Conservation (phyloP, 1,284 basidiomycete genomes). For the Omphalotus olearius region DNA sequence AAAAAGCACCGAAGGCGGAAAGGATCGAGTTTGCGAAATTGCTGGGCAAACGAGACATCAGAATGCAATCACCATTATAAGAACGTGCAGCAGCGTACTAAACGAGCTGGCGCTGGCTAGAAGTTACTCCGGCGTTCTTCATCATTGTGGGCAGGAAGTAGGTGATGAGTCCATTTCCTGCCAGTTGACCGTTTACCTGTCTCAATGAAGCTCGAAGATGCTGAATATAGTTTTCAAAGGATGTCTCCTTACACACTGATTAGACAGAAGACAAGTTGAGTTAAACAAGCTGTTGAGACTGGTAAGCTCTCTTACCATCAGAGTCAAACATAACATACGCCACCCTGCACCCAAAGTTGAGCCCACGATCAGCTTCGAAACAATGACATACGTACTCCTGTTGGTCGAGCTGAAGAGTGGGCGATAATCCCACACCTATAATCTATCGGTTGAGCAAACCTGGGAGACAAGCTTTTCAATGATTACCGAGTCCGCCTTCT, state of each 20-base stretch:
- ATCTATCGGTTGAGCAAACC: not conserved
- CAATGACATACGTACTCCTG: slow-evolving; percentile 7
- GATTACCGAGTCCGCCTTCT: slow-evolving; percentile 19
- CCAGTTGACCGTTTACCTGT: slow-evolving; percentile 23
- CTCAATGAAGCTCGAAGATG: not conserved
- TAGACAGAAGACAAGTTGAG: not conserved
- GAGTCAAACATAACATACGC: slow-evolving; percentile 21
- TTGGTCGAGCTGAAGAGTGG: slow-evolving; percentile 20
- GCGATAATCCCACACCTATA: slow-evolving; percentile 24
- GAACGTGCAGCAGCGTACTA: slow-evolving; percentile 16
- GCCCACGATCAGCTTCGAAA: not conserved
- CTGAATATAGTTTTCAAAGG: not conserved
- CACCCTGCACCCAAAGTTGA: slow-evolving; percentile 12
- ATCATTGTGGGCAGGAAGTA: slow-evolving; percentile 25
- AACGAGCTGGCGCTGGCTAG: slow-evolving; percentile 22
- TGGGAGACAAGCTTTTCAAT: not conserved
- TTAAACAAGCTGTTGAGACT: not conserved
- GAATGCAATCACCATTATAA: not conserved
- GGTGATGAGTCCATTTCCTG: slow-evolving; percentile 26
- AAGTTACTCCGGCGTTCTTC: slow-evolving; percentile 23
- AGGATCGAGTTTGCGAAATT: slow-evolving; percentile 27
- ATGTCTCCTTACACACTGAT: slow-evolving; percentile 15
- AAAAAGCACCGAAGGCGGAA: slow-evolving; percentile 24
- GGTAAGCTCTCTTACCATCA: slow-evolving; percentile 17
- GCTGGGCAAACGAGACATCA: slow-evolving; percentile 11